phyloP scores from a whole-genome alignment of 208 protist species.

The Wallacemonas sp. region DNA sequence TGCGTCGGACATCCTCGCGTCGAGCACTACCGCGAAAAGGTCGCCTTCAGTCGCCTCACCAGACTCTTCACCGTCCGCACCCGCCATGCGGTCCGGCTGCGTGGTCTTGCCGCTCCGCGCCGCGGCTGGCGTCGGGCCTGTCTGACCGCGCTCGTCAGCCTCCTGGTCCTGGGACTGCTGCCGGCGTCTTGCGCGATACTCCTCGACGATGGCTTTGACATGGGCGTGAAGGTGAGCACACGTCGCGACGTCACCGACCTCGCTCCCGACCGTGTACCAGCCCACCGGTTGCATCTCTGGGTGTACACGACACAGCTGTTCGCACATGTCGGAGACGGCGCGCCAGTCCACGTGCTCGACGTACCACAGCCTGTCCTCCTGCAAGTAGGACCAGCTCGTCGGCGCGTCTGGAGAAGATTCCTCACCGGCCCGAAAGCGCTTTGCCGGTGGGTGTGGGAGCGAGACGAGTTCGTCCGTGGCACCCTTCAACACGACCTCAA shows the following conservation, averaged over 20 bases:
- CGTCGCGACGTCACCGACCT: conserved; percentile 3
- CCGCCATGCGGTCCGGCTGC: no score
- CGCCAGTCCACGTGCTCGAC: conserved; percentile 34
- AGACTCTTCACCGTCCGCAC: neutral
- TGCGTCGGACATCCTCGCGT: neutral
- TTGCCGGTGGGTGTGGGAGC: neutral
- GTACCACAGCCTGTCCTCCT: conserved; percentile 8
- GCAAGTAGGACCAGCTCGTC: neutral
- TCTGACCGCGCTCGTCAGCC: no score
- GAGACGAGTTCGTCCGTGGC: neutral
- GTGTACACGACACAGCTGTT: conserved; percentile 45
- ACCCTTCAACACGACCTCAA: conserved; percentile 33
- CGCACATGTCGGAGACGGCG: conserved; percentile 26
- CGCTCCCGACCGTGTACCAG: conserved; percentile 56
- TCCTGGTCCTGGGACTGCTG: neutral
- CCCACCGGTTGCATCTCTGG: conserved; percentile 52
- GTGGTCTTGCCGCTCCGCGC: neutral
- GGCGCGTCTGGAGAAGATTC: neutral
- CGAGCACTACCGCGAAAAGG: neutral
- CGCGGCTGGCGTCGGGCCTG: no score
- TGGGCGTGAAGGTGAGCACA: conserved; percentile 15
- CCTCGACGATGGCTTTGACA: conserved; percentile 10
- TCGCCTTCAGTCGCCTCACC: neutral
- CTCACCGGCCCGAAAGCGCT: neutral
- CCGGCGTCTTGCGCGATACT: neutral